Evolutionary conservation across 2,329 filamentous ascomycete genomes (phyloP), one percentile per base, ranked within the genome.

Genomic region (Fusarium fujikuroi): DNA sequence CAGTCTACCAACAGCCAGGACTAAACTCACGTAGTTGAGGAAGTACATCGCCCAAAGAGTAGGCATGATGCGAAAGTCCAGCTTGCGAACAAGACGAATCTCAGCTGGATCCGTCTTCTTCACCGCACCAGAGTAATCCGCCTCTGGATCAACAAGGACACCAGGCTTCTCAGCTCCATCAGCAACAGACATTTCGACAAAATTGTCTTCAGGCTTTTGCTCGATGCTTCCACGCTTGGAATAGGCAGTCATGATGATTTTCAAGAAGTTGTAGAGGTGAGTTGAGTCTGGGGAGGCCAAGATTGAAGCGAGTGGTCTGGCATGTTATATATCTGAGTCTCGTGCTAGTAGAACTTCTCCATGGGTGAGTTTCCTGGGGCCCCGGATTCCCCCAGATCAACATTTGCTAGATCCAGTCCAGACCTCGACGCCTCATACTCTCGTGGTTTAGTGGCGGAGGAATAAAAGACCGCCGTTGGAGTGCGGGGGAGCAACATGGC

Each of bases 21-120:
- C 2, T 2, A 1, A 66, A 37, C 79, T 50, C 43, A 82, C 79
- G 46, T 82, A 82, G 53, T 82, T 82, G 34, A 83, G 73, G n/a
- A 82, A 82, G 50, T 85, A 85, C 78, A 85, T 83, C 11, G 79
- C 72, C 72, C 76, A 77, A 5, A 72, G 66, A 25, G 69, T 76
- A 4, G 84, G 84, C 75, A 84, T 81, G 73, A 83, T 82, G 44
- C 81, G 73, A 46, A 69, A 76, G 58, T 83, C 81, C 7, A 83
- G 69, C 69, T 83, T 83, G 50, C 79, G 75, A 18, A 83, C 81
- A 15, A 83, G 80, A 2, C 76, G 76, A 60, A 83, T 82, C 71
- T 83, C 81, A 34, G 73, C 76, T 14, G 77, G 73, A 52, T 76
- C 76, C 5, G 77, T 78, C 70, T 83, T 83, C 54, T 73, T 77